phyloP scores from a whole-genome alignment of 495 filamentous ascomycete species.

The Stereocaulon alpinum region DNA sequence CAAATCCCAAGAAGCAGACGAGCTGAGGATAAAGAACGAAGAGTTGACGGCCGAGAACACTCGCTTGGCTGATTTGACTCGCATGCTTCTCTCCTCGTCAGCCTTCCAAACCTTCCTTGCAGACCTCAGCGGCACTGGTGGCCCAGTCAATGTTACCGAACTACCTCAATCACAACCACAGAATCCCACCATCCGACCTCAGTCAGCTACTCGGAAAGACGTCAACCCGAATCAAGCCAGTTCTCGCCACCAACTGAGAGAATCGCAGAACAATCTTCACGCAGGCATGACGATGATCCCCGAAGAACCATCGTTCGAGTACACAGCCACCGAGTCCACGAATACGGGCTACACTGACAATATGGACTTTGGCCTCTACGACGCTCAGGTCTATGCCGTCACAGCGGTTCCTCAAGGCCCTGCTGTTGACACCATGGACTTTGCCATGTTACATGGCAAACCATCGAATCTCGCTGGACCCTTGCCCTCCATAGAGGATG shows the following conservation, averaged over 20 bases:
- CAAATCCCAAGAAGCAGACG: conserved; percentile 59
- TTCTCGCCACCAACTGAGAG: conserved; percentile 40
- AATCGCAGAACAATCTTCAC: conserved; percentile 39
- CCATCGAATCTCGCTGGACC: conserved; percentile 35
- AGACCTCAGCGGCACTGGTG: conserved; percentile 48
- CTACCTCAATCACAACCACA: conserved; percentile 29
- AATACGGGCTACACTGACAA: conserved; percentile 45
- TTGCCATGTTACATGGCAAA: conserved; percentile 57
- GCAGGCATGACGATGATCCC: conserved; percentile 67
- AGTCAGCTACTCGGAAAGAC: conserved; percentile 48
- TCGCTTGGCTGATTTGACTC: conserved; percentile 64
- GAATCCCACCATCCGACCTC: conserved; percentile 26
- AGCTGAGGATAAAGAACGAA: conserved; percentile 62
- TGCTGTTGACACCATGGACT: conserved; percentile 45
- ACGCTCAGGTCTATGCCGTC: conserved; percentile 73
- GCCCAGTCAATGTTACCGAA: conserved; percentile 30
- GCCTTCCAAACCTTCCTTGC: conserved; percentile 75
- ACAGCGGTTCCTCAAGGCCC: conserved; percentile 62
- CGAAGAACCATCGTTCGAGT: conserved; percentile 53
- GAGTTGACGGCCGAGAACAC: conserved; percentile 69
- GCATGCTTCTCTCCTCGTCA: conserved; percentile 76
- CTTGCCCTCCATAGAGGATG: conserved; percentile 25
- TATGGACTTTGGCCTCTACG: conserved; percentile 47
- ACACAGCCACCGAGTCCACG: conserved; percentile 47
- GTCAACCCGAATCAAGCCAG: conserved; percentile 44